A percentile compares a stretch with the other conserved stretches of the same genome.
These are phyloP conservation scores for Clarireedia sp. DNA, from an alignment of 2,329 filamentous ascomycete genomes.

Conservation along the genomic window DNA sequence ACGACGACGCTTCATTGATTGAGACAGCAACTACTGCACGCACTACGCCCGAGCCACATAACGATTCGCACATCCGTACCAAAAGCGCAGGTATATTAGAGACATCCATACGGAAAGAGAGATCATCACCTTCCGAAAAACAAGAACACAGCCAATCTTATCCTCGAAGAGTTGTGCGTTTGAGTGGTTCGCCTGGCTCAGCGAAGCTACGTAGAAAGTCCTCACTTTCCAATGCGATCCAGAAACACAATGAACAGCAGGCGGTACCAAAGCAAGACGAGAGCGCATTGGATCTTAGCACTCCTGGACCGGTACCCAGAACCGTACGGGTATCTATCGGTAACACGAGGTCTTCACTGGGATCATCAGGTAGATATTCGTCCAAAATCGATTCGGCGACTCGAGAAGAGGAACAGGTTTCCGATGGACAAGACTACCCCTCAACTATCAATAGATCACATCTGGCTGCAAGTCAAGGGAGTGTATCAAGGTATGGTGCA, in stretches of 20 bases:
- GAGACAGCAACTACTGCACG: conserved; percentile 16
- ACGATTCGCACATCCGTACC: conserved; percentile 15
- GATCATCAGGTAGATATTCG: conserved; percentile 25
- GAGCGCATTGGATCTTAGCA: conserved; percentile 26
- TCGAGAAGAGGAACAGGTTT: conserved; percentile 18
- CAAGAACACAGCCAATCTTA: conserved; percentile 23
- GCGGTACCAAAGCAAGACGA: conserved; percentile 17
- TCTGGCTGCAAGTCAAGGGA: conserved; percentile 41
- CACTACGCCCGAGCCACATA: conserved; percentile 15
- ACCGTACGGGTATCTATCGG: conserved; percentile 25
- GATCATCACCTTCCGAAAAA: conserved; percentile 14
- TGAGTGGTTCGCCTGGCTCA: conserved; percentile 28
- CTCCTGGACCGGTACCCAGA: conserved; percentile 25
- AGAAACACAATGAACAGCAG: conserved; percentile 18
- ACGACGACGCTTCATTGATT: conserved; percentile 41
- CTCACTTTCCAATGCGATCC: conserved; percentile 24
- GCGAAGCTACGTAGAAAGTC: conserved; percentile 21
- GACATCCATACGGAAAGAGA: conserved; percentile 3
- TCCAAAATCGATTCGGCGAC: conserved; percentile 19
- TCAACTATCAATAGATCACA: conserved; percentile 43
- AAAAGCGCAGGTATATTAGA: conserved; percentile 10
- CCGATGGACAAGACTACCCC: conserved; percentile 29
- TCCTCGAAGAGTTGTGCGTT: conserved; percentile 25
- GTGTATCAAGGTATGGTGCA: conserved; percentile 42
- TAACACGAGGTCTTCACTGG: conserved; percentile 20